Evolutionary conservation across 2,329 filamentous ascomycete species (phyloP).

Genomic region (Hansfordia pulvinata): DNA sequence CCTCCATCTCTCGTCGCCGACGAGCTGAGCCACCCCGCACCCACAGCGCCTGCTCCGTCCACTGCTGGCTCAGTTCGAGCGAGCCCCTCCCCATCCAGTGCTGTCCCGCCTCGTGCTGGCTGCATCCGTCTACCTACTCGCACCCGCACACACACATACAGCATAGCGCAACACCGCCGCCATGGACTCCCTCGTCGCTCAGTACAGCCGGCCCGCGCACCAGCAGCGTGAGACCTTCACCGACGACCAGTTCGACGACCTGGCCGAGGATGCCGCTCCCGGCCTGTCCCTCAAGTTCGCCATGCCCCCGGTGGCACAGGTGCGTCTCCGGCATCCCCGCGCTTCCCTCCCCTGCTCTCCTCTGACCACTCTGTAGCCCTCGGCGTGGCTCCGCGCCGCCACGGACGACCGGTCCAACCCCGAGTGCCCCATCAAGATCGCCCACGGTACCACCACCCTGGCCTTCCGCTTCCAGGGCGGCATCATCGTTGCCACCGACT

Average conservation of each 20-base stretch:
- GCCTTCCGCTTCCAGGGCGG: constrained; percentile 97
- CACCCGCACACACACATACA: too few relatives aligned
- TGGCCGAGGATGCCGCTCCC: constrained; percentile 55
- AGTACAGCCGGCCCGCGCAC: constrained; percentile 71
- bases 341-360: constrained; percentile 1
- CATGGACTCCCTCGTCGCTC: constrained; percentile 90
- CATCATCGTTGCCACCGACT: constrained; percentile 97
- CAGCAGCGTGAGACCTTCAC: constrained; percentile 58
- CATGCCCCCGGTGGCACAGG: constrained; percentile 83
- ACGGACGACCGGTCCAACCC: constrained; percentile 97
- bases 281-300: constrained; percentile 85
- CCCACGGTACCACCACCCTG: constrained; percentile 94
- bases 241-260: constrained; percentile 61
- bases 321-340: constrained; percentile 27
- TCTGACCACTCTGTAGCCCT: constrained; percentile 51
- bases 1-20: too few relatives aligned
- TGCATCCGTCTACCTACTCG: too few relatives aligned
- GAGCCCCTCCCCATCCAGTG: too few relatives aligned
- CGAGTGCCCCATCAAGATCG: constrained; percentile 96
- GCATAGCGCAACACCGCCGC: constrained; percentile 11
- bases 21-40: too few relatives aligned
- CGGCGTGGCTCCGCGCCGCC: constrained; percentile 88
- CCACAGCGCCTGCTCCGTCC: too few relatives aligned
- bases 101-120: too few relatives aligned
- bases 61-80: too few relatives aligned